Evolutionary conservation across 805 yeast species (phyloP).

Genomic region (Ogataea trehaloabstinens): DNA sequence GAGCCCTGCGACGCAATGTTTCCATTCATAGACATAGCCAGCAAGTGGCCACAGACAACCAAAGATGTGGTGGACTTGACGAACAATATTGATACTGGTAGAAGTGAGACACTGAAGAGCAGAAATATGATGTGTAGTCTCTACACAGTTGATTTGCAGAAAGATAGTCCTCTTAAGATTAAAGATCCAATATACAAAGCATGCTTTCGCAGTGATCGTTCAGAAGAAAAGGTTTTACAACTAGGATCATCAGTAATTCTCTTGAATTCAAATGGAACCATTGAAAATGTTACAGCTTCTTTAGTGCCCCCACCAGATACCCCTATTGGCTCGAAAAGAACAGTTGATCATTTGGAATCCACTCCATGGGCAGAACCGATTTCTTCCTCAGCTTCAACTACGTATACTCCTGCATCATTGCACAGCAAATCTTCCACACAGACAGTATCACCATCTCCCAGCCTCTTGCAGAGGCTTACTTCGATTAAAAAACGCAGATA

Average conservation of each 20-base stretch:
- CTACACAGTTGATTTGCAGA: no score
- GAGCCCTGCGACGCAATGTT: constrained; percentile 14
- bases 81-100: no score
- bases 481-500: constrained; percentile 23
- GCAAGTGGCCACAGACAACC: constrained; percentile 4
- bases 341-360: constrained; percentile 13
- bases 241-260: constrained; percentile 11
- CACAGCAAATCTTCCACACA: constrained; percentile 5
- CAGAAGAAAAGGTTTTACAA: constrained; percentile 5
- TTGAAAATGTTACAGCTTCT: background rate
- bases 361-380: constrained; percentile 5
- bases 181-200: no score
- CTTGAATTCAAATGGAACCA: constrained; percentile 7
- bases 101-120: no score
- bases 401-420: background rate
- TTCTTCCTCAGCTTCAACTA: background rate
- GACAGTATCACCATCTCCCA: constrained; percentile 16
- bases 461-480: constrained; percentile 10
- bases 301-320: constrained; percentile 10
- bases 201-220: constrained; percentile 1
- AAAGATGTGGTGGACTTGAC: constrained; percentile 22
- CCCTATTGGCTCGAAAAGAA: constrained; percentile 14
- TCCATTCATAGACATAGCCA: constrained; percentile 11
- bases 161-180: no score
- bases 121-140: no score